Base-by-base conservation (phyloP, 2,329 filamentous ascomycete genomes). In the Fusarium tricinctum region DNA sequence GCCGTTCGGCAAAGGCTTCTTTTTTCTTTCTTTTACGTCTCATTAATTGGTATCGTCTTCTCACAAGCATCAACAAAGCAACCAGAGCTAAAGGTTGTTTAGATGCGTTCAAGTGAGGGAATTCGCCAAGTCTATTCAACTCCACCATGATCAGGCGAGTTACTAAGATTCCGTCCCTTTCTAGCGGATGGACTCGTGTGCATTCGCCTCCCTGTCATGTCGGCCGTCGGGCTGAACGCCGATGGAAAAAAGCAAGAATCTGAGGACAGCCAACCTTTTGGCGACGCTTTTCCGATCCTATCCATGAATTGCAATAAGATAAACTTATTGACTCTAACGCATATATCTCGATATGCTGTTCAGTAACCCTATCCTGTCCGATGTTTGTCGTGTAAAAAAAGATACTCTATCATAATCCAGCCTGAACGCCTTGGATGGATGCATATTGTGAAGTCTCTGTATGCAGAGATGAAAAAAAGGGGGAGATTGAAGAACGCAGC, bases 351-450 rank as follows among this genome's bases (percentile, higher is more conserved):
- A 55, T 62, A 66, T 72, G 70, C 64, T 61, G 59, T 63, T 69
- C 49, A 61, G 58, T 49, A 59, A 59, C 43, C 60, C 67, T 52
- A 19, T 59, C 63, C 70, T 58, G 52, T 55, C 72, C 59, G 57
- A 70, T 61, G 68, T 72, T 71, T 51, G 58, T 67, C 58, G 59
- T 69, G 61, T 67, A 58, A 65, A 59, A 59, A 65, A 59, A 33
- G 57, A 72, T 58, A 60, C 64, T 78, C 76, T 78, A 78, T 78
- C 62, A 67, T 73, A 66, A 61, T 70, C 73, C 71, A 73, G 58
- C 73, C 75, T 62, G 66, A 77, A 77, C 76, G 76, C 76, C 76
- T 70, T 54, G 54, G 61, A 70, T 70, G 67, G 59, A 73, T 75
- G 73, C 72, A 74, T 58, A 52, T 64, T 51, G 57, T 58, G 19